Base-by-base conservation (phyloP, 371 early-diverging fungal genomes). In the Chytridium lagenaria region DNA sequence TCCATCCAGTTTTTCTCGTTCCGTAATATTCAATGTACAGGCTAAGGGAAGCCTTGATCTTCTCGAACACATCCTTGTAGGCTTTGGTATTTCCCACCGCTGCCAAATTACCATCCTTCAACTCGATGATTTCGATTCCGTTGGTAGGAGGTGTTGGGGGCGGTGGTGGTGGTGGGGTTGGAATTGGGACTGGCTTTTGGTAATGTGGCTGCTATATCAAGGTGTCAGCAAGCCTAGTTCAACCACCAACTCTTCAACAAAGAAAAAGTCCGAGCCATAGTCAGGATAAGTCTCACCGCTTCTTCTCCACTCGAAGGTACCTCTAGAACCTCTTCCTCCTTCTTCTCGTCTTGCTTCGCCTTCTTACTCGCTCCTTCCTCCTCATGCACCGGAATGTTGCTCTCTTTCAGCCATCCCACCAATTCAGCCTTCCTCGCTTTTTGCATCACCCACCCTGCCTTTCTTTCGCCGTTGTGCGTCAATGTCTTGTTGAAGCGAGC, bases 401-500 rank as follows among this genome's bases (percentile, higher is more conserved):
- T 12, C 5, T 7, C 55, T 10, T 40, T 7, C 68, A 68, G 15
- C 51, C 50, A 49, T 22, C 7, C 36, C 2, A 51, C 52, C 12
- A 68, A 28, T 23, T 68, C 68, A 5, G 26, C 37, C 66, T 28
- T 66, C 66, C 51, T 50, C 12, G 5, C 31, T 23, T 49, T 52
- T 28, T 16, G 1, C 23, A 68, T 2, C 16, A 68, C 34, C 68
- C 68, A 68, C 30, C 68, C 68, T 30, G 68, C 16, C 33, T 34
- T 36, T 5, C 34, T 49, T 5, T 31, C 34, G 3, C 52, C 68
- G n/a, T 68, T 51, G 16, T 38, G 19, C 7, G 50, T 68, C 1
- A 68, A 34, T 16, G 2, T 7, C 52, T 68, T 68, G 68, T 68
- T 68, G 28, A 68, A 68, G 51, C 39, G 49, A 2, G 51, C 68